Evolutionary conservation across 768 basidiomycete genomes (phyloP).

Genomic region (Podaxis mareebaensis): DNA sequence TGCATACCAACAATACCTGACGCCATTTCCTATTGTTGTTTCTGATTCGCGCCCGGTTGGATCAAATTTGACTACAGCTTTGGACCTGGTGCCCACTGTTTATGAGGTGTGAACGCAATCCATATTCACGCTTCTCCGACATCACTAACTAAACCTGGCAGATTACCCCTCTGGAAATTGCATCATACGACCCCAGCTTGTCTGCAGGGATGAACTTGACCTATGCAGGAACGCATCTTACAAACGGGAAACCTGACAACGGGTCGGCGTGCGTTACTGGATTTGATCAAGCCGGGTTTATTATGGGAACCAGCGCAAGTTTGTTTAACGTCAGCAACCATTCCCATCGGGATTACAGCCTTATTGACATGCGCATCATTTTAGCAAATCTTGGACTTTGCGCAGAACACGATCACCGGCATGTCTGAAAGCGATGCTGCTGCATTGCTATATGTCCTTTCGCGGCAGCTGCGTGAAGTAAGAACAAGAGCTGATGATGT

Average conservation of each 20-base stretch:
- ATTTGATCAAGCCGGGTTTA: constrained; percentile 73
- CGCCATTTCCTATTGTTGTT: constrained; percentile 71
- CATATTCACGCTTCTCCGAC: background rate
- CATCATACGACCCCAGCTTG: constrained; percentile 71
- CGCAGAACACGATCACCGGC: constrained; percentile 38
- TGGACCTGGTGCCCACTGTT: constrained; percentile 45
- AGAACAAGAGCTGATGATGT: constrained; percentile 57
- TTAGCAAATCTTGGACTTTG: constrained; percentile 53
- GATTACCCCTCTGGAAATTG: constrained; percentile 68
- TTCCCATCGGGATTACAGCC: background rate
- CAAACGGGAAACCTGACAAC: constrained; percentile 55
- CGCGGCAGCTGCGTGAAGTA: constrained; percentile 46
- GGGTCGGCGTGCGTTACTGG: constrained; percentile 64
- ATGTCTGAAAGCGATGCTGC: constrained; percentile 36
- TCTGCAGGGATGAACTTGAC: constrained; percentile 69
- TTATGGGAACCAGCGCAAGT: constrained; percentile 75
- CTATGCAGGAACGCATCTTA: constrained; percentile 64
- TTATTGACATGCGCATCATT: background rate
- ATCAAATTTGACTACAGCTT: constrained; percentile 40
- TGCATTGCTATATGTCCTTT: constrained; percentile 49
- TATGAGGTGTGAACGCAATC: constrained; percentile 49
- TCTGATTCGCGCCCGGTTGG: constrained; percentile 53
- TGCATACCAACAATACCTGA: constrained; percentile 45
- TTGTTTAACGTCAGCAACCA: constrained; percentile 54
- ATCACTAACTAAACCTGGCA: constrained; percentile 20